Evolutionary conservation across 805 yeast species (phyloP).

Genomic region (Maudiozyma serrabonitensis): DNA sequence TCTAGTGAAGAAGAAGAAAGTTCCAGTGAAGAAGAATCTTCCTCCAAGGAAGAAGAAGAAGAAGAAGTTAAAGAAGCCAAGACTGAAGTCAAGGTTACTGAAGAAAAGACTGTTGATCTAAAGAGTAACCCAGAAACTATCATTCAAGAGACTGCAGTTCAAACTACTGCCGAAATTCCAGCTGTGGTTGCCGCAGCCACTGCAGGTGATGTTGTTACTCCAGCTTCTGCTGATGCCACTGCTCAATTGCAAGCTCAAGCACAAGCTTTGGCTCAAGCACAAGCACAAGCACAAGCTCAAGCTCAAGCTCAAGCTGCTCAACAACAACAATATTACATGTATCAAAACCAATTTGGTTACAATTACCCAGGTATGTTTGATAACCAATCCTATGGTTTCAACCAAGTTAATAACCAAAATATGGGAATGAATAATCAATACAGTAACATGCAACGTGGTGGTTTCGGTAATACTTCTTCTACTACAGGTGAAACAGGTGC

Average conservation of each 20-base stretch:
- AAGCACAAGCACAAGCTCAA: constrained; percentile 24
- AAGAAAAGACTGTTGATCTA: background rate
- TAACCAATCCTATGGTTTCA: constrained; percentile 24
- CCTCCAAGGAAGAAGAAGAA: constrained; percentile 2
- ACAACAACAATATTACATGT: constrained; percentile 29
- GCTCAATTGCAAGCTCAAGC: constrained; percentile 4
- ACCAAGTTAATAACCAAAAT: constrained; percentile 16
- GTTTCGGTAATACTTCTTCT: constrained; percentile 9
- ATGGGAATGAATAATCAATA: constrained; percentile 12
- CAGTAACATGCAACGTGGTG: constrained; percentile 17
- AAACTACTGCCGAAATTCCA: background rate
- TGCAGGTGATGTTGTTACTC: background rate
- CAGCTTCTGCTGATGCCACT: background rate
- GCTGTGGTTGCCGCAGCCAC: background rate
- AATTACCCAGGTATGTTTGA: constrained; percentile 29
- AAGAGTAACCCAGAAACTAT: constrained; percentile 7
- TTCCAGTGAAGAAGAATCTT: constrained; percentile 3
- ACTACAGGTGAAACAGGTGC: constrained; percentile 3
- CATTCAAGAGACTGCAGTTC: constrained; percentile 15
- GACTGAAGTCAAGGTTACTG: constrained; percentile 2
- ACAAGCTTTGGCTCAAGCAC: constrained; percentile 23
- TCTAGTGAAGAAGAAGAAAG: constrained; percentile 5
- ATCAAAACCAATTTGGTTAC: constrained; percentile 28
- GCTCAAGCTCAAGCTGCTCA: constrained; percentile 17
- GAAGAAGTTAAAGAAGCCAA: constrained; percentile 5